Evolutionary conservation across 352 stramenopile genomes (phyloP).

Genomic region (Pythium aristosporum): DNA sequence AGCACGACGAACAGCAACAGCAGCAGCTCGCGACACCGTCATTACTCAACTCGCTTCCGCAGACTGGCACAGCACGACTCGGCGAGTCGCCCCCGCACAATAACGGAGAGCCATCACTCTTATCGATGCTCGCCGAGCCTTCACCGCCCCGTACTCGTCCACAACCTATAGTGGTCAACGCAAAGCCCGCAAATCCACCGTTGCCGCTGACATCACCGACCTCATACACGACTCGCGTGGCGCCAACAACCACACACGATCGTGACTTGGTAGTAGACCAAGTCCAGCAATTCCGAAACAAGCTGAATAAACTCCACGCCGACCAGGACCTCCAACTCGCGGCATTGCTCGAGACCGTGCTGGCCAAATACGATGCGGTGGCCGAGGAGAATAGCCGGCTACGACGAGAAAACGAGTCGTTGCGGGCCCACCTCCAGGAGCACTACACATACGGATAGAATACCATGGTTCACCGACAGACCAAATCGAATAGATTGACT

Average conservation of each 20-base stretch:
- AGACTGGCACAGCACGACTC: not conserved
- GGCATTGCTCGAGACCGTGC: constrained; percentile 9
- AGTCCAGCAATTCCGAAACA: not conserved
- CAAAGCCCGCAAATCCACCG: not conserved
- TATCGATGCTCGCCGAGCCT: constrained; percentile 23
- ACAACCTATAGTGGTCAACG: not conserved
- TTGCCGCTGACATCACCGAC: constrained; percentile 18
- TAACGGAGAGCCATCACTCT: constrained; percentile 21
- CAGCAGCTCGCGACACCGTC: not conserved
- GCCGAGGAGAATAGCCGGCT: constrained; percentile 20
- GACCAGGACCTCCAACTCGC: constrained; percentile 16
- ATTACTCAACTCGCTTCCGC: constrained; percentile 2
- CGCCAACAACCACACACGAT: not conserved
- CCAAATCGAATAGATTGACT: too few species aligned
- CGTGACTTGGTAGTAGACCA: constrained; percentile 4
- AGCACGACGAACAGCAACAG: constrained; percentile 7
- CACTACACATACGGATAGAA: not conserved
- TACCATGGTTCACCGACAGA: too few species aligned
- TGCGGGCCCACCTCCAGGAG: constrained; percentile 17
- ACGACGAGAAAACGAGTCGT: constrained; percentile 22
- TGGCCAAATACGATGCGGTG: constrained; percentile 23
- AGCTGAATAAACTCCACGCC: constrained; percentile 6
- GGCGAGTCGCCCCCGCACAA: not conserved
- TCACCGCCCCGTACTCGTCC: constrained; percentile 2
- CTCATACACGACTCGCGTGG: constrained; percentile 10